Evolutionary conservation across 2,329 filamentous ascomycete genomes (phyloP).

Genomic region (Pyrenophora tritici-repentis): DNA sequence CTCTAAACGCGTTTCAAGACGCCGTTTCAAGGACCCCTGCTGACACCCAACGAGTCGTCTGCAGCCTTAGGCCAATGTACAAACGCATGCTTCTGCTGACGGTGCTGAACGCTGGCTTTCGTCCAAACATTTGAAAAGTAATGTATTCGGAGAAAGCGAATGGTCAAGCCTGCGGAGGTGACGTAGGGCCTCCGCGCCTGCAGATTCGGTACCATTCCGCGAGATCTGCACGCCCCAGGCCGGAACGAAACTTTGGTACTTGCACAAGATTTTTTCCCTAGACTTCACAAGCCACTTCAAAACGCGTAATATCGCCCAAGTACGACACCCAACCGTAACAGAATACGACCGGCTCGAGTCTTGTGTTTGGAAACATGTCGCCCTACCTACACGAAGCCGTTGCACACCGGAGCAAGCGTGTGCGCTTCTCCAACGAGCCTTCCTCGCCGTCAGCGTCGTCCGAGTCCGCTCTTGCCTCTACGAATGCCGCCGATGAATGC

Average conservation of each 20-base stretch:
- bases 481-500: slow-evolving; percentile 19
- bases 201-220: slow-evolving; percentile 13
- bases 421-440: slow-evolving; percentile 26
- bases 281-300: slow-evolving; percentile 10
- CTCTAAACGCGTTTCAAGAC: slow-evolving; percentile 40
- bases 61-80: slow-evolving; percentile 25
- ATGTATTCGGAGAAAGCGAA: neutral
- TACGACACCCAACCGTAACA: too few species aligned
- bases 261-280: slow-evolving; percentile 13
- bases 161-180: neutral
- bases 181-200: slow-evolving; percentile 10
- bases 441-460: slow-evolving; percentile 31
- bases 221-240: slow-evolving; percentile 10
- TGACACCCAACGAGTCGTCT: slow-evolving; percentile 33
- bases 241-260: slow-evolving; percentile 15
- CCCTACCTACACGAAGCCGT: slow-evolving; percentile 10
- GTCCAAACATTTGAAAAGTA: neutral
- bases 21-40: slow-evolving; percentile 45
- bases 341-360: slow-evolving; percentile 2
- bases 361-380: slow-evolving; percentile 16
- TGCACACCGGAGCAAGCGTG: slow-evolving; percentile 31
- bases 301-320: slow-evolving; percentile 2
- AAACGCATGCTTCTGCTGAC: neutral
- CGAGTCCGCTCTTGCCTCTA: slow-evolving; percentile 24
- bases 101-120: neutral